These are phyloP conservation scores for Suhomyces pyralidae DNA, from an alignment of 805 yeast species.

Conservation along the genomic window DNA sequence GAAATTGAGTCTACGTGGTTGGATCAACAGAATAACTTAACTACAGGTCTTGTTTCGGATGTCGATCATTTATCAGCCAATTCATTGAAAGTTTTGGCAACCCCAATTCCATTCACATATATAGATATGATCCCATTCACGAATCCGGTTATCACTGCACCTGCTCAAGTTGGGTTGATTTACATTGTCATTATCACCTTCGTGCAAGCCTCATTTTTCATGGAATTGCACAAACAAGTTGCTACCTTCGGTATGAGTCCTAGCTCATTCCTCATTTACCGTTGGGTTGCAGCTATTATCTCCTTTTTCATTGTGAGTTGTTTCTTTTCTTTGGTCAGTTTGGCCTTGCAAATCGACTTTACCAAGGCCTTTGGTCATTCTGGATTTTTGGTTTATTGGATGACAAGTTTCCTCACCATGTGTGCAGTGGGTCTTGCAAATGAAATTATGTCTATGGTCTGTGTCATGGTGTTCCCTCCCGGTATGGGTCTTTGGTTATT, in stretches of 20 bases:
- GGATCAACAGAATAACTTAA: constrained; percentile 20
- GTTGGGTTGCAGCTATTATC: constrained; percentile 48
- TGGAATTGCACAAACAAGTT: constrained; percentile 49
- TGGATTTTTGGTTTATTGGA: constrained; percentile 77
- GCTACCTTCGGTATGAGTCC: constrained; percentile 43
- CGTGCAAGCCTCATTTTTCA: constrained; percentile 64
- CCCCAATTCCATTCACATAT: constrained; percentile 32
- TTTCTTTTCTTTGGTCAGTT: constrained; percentile 55
- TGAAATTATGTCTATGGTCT: constrained; percentile 57
- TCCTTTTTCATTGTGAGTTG: constrained; percentile 58
- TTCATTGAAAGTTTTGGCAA: constrained; percentile 19
- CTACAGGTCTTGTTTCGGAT: constrained; percentile 15
- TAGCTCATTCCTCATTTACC: constrained; percentile 47
- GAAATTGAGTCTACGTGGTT: constrained; percentile 33
- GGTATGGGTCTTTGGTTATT: constrained; percentile 52
- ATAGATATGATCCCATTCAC: constrained; percentile 51
- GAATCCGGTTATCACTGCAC: constrained; percentile 55
- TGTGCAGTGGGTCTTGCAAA: constrained; percentile 74
- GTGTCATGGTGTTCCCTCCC: constrained; percentile 58
- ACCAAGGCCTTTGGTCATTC: constrained; percentile 56
- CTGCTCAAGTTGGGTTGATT: constrained; percentile 72
- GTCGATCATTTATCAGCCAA: constrained; percentile 7
- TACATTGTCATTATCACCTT: constrained; percentile 69
- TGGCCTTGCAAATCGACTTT: constrained; percentile 66
- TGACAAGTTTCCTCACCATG: constrained; percentile 64